A percentile compares a stretch with the other conserved stretches of the same genome.
These are phyloP conservation scores for Monosporascus sp. DNA, from an alignment of 2,329 filamentous ascomycete genomes.

Conservation along the genomic window DNA sequence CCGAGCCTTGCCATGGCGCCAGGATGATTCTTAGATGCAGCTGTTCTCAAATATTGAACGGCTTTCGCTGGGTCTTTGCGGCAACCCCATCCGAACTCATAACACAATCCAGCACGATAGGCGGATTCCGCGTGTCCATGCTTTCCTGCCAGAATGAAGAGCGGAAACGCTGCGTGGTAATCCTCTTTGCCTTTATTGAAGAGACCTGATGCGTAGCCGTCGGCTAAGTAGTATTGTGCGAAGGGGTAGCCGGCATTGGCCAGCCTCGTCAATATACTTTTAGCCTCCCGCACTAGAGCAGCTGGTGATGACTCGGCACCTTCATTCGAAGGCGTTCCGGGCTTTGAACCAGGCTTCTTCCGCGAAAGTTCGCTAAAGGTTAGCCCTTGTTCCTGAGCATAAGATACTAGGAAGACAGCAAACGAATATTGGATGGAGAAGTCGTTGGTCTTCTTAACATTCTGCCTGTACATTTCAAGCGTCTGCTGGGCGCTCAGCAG, in stretches of 20 bases:
- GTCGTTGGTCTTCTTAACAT: constrained; percentile 96
- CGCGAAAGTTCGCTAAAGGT: constrained; percentile 42
- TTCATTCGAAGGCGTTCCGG: constrained; percentile 22
- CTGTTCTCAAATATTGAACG: constrained; percentile 85
- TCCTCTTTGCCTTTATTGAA: constrained; percentile 95
- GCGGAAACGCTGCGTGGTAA: constrained; percentile 82
- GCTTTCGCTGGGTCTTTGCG: constrained; percentile 86
- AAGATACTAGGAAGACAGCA: constrained; percentile 87
- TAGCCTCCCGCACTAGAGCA: constrained; percentile 79
- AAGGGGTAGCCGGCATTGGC: constrained; percentile 89
- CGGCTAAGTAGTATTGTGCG: constrained; percentile 94
- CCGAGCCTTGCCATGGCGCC: constrained; percentile 91
- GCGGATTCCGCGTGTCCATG: constrained; percentile 95
- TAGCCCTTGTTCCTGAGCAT: constrained; percentile 72
- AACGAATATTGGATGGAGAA: constrained; percentile 91
- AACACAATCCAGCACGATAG: constrained; percentile 88
- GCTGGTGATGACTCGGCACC: constrained; percentile 46
- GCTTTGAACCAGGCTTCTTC: constrained; percentile 42
- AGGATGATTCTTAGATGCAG: constrained; percentile 89
- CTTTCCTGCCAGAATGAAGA: constrained; percentile 91
- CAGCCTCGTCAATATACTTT: constrained; percentile 79
- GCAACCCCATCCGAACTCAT: constrained; percentile 97
- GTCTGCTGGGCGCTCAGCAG: constrained; percentile 89
- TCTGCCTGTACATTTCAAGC: constrained; percentile 93
- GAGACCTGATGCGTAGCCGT: constrained; percentile 88